Conservation (phyloP, 192 early-diverging fungal genomes). For the Backusella sp. region DNA sequence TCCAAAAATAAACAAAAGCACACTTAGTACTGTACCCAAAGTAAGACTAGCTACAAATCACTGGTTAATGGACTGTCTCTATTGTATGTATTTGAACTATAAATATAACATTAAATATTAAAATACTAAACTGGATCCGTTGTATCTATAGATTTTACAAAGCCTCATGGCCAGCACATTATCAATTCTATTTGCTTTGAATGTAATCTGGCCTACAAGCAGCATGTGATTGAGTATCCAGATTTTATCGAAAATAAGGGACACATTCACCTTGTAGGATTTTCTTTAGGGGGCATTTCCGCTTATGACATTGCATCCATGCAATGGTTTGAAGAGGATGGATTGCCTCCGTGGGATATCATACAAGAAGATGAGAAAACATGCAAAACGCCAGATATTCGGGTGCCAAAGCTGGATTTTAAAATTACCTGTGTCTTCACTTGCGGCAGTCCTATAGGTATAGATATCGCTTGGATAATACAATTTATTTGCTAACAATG, state of each 20-base stretch:
- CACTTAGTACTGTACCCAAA: constrained; percentile 46
- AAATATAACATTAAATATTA: background rate
- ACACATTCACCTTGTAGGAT: constrained; percentile 54
- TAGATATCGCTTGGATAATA: background rate
- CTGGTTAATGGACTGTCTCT: constrained; percentile 41
- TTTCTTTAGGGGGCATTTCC: constrained; percentile 65
- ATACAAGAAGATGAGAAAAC: constrained; percentile 11
- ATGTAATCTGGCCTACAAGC: constrained; percentile 50
- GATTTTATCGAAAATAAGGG: constrained; percentile 47
- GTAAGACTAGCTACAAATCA: constrained; percentile 48
- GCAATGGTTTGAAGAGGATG: constrained; percentile 38
- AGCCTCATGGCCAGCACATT: constrained; percentile 51
- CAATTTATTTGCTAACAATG: background rate
- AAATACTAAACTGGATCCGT: too few species aligned
- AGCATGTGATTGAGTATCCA: constrained; percentile 48
- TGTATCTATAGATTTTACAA: constrained; percentile 38
- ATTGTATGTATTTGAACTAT: constrained; percentile 28
- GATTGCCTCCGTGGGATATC: constrained; percentile 13
- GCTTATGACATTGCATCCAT: constrained; percentile 61
- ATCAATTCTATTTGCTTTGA: constrained; percentile 52
- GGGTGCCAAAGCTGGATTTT: constrained; percentile 42
- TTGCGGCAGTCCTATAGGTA: constrained; percentile 48
- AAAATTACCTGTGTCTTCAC: constrained; percentile 42
- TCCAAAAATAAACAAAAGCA: constrained; percentile 36
- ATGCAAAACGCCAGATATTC: constrained; percentile 19